Conservation (phyloP, 2,329 filamentous ascomycete species). For the Diplodia mutila region DNA sequence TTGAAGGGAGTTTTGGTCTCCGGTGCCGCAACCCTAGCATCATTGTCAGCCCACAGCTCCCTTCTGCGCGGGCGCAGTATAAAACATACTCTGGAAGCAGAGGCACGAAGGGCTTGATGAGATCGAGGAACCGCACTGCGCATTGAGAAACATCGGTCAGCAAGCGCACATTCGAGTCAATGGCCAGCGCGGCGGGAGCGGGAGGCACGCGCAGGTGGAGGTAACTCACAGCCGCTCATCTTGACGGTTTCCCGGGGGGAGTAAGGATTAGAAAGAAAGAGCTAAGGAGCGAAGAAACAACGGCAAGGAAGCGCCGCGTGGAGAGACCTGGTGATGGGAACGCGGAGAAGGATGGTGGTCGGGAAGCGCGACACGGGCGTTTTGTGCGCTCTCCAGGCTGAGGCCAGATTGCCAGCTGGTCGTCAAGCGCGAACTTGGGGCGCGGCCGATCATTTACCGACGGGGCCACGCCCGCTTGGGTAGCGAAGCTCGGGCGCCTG, state of each 20-base stretch:
- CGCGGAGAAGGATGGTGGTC: slow-evolving; percentile 20
- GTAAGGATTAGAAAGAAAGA: slow-evolving; percentile 31
- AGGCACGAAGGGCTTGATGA: slow-evolving; percentile 99
- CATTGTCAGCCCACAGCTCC: slow-evolving; percentile 13
- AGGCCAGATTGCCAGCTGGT: slow-evolving; percentile 26
- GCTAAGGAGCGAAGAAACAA: slow-evolving; percentile 18
- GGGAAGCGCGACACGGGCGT: slow-evolving; percentile 24
- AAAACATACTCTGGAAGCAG: slow-evolving; percentile 88
- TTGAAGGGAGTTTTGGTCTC: slow-evolving; percentile 99
- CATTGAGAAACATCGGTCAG: slow-evolving; percentile 25
- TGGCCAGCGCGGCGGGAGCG: slow-evolving; percentile 12
- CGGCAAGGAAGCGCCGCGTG: slow-evolving; percentile 13
- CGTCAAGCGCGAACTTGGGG: slow-evolving; percentile 14
- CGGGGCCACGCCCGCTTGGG: slow-evolving; percentile 4
- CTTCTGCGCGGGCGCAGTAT: not conserved
- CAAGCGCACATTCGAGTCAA: slow-evolving; percentile 32
- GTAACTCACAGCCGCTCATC: slow-evolving; percentile 63
- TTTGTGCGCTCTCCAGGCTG: slow-evolving; percentile 24
- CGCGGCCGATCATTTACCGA: slow-evolving; percentile 20
- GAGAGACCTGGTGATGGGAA: slow-evolving; percentile 16
- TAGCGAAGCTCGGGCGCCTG: slow-evolving; percentile 10
- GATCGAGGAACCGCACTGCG: slow-evolving; percentile 96
- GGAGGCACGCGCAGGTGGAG: slow-evolving; percentile 29
- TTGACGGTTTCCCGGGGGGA: slow-evolving; percentile 47
- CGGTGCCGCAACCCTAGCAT: slow-evolving; percentile 66